A percentile compares a stretch with the other conserved stretches of the same genome.
phyloP scores from a whole-genome alignment of 1,284 basidiomycete species.

The Fomitiporia mediterranea region DNA sequence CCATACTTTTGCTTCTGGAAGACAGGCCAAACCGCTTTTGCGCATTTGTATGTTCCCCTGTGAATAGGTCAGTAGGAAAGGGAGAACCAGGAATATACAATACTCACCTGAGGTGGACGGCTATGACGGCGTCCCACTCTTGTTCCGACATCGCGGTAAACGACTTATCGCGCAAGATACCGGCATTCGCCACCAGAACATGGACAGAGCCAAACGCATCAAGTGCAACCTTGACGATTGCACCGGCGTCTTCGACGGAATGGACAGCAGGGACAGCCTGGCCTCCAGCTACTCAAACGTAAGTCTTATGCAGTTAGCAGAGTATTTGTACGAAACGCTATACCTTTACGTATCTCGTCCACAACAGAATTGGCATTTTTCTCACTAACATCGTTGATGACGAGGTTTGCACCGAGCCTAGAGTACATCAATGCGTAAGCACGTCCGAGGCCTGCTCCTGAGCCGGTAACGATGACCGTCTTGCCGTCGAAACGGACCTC shows the following conservation, averaged over 20 bases:
- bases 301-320: slow-evolving; percentile 1
- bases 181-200: slow-evolving; percentile 90
- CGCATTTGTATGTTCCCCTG: slow-evolving; percentile 48
- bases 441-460: slow-evolving; percentile 89
- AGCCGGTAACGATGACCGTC: slow-evolving; percentile 93
- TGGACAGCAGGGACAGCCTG: slow-evolving; percentile 83
- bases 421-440: slow-evolving; percentile 91
- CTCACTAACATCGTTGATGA: slow-evolving; percentile 93
- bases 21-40: slow-evolving; percentile 94
- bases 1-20: slow-evolving; percentile 98
- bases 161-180: slow-evolving; percentile 89
- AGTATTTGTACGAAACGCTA: slow-evolving; percentile 20
- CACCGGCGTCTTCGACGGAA: slow-evolving; percentile 90
- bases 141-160: slow-evolving; percentile 87
- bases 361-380: slow-evolving; percentile 83
- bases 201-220: slow-evolving; percentile 90
- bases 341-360: slow-evolving; percentile 79
- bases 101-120: slow-evolving; percentile 74
- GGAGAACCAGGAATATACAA: neutral
- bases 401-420: slow-evolving; percentile 90
- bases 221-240: slow-evolving; percentile 83
- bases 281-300: slow-evolving; percentile 61
- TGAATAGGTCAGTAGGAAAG: neutral
- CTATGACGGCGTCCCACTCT: slow-evolving; percentile 93
- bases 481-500: slow-evolving; percentile 83